phyloP scores from a whole-genome alignment of 192 early-diverging fungal genomes.

The Coemansia sp. region DNA sequence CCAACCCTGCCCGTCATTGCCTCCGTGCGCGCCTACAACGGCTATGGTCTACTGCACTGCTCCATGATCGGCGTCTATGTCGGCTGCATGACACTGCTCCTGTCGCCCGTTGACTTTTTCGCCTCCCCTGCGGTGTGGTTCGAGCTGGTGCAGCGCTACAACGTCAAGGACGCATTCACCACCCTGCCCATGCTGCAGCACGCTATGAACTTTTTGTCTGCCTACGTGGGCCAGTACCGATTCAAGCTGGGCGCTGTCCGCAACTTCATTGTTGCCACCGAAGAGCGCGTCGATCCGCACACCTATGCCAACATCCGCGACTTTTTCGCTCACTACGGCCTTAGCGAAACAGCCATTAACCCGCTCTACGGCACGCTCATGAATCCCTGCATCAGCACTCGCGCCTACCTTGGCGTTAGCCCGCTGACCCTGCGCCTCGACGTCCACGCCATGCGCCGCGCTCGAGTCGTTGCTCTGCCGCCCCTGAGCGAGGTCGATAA shows the following conservation, averaged over 20 bases:
- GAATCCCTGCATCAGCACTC: conserved; percentile 80
- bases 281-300: conserved; percentile 58
- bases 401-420: conserved; percentile 77
- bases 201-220: conserved; percentile 62
- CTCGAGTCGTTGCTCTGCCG: conserved; percentile 62
- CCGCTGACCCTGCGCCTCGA: conserved; percentile 71
- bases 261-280: conserved; percentile 66
- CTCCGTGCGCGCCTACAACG: conserved; percentile 55
- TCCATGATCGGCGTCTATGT: conserved; percentile 57
- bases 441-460: conserved; percentile 65
- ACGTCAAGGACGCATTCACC: conserved; percentile 70
- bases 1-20: conserved; percentile 45
- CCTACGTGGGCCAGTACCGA: conserved; percentile 41
- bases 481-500: conserved; percentile 17
- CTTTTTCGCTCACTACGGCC: conserved; percentile 63
- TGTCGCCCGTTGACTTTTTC: conserved; percentile 66
- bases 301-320: conserved; percentile 57
- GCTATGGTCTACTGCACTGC: conserved; percentile 60
- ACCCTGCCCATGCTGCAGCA: conserved; percentile 71
- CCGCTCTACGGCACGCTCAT: conserved; percentile 74
- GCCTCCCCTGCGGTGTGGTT: conserved; percentile 69
- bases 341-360: conserved; percentile 72
- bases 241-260: conserved; percentile 62
- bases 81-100: conserved; percentile 65
- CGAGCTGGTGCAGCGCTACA: conserved; percentile 71